A percentile compares a stretch with the other conserved stretches of the same genome.
These are phyloP conservation scores for Anthostomella pinea DNA, from an alignment of 2,329 filamentous ascomycete genomes.

Conservation along the genomic window DNA sequence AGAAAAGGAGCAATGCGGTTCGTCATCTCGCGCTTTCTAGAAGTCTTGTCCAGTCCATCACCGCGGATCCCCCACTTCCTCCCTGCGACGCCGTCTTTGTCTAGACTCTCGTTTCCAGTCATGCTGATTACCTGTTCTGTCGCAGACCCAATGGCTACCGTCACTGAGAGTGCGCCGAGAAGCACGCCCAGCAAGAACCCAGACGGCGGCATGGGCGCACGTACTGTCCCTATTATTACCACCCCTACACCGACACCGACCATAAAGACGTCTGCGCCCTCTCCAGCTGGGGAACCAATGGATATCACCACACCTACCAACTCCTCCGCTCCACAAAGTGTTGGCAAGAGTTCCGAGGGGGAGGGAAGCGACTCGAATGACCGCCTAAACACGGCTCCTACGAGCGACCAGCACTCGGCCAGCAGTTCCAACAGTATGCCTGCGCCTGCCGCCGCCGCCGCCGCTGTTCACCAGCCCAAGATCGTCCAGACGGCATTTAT, in stretches of 20 bases:
- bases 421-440: constrained; percentile 44
- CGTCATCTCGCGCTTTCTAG: constrained; percentile 19
- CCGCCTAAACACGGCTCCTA: constrained; percentile 36
- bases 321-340: constrained; percentile 41
- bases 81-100: constrained; percentile 21
- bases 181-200: constrained; percentile 39
- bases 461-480: constrained; percentile 87
- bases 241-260: constrained; percentile 44
- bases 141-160: constrained; percentile 51
- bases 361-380: constrained; percentile 38
- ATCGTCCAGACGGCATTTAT: constrained; percentile 98
- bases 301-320: constrained; percentile 55
- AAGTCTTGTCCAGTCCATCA: constrained; percentile 11
- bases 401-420: constrained; percentile 36
- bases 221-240: constrained; percentile 53
- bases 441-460: constrained; percentile 58
- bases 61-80: constrained; percentile 6
- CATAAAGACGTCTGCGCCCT: constrained; percentile 58
- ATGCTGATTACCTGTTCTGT: constrained; percentile 21
- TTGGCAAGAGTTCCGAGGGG: constrained; percentile 44
- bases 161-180: constrained; percentile 49
- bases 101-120: constrained; percentile 18
- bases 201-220: constrained; percentile 47
- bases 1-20: constrained; percentile 24
- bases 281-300: constrained; percentile 56